Base-by-base conservation (phyloP, 208 protist genomes). In the Leishmania mexicana region DNA sequence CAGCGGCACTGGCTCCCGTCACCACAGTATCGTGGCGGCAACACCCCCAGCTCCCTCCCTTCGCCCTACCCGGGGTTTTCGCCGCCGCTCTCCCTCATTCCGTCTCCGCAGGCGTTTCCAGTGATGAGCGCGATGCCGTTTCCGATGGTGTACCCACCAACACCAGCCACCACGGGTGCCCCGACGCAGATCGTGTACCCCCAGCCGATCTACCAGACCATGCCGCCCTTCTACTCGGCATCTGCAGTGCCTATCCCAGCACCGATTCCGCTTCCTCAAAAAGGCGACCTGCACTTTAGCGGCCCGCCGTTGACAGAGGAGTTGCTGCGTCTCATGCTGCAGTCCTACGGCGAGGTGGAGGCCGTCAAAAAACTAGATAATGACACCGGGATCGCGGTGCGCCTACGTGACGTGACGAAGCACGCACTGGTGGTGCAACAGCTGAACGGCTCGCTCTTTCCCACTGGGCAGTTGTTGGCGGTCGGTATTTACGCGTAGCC, bases 251-350 rank as follows among this genome's bases (percentile, higher is more conserved):
- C 88, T n/a, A 80, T 89, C 45, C 68, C 83, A 42, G 70, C 78
- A 65, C 79, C 77, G 8, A 77, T 74, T 15, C 83, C 86, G 65
- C 83, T 92, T 65, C 95, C 85, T 13, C 85, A 88, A 58, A 92
- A 89, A 67, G 95, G 95, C 3, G 95, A 97, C 81, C 80, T 97
- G 13, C 87, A 90, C 80, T 89, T 97, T 35, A 89, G 89, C 54
- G 90, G 91, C 3, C 87, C 86, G 0, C 77, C 86, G 31, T 68
- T 96, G 38, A 91, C 87, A 11, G 93, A 96, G 47, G 85, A 92
- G 8, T 54, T 94, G 64, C 74, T 96, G 38, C 75, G 85, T 5
- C 81, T 92, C 60, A 77, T 97, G 1, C 75, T 96, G 42, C 92
- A 96, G 57, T 86, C 86, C 17, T 97, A 89, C 87, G 93, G 93